Evolutionary conservation across 2,329 filamentous ascomycete species (phyloP).

Genomic region (Xylariaceae sp.): DNA sequence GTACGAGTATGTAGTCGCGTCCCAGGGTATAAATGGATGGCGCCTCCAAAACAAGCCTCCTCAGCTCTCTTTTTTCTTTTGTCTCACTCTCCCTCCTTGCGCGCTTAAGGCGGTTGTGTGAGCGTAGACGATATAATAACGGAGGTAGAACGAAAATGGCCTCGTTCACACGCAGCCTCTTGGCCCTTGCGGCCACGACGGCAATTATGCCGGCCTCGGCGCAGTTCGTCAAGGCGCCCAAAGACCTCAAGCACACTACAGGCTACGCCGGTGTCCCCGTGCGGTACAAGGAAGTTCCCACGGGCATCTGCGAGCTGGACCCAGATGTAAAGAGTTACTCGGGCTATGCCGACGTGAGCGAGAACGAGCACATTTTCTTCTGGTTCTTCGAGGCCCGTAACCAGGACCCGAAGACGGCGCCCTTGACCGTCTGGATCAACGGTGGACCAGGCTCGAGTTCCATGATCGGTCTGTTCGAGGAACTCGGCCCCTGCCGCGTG

Average conservation of each 20-base stretch:
- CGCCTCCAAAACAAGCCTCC: no score
- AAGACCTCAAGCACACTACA: constrained; percentile 25
- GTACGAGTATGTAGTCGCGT: not conserved
- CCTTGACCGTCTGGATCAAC: constrained; percentile 49
- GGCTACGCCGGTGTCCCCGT: constrained; percentile 37
- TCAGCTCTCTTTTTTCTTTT: not conserved
- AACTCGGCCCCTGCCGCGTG: constrained; percentile 36
- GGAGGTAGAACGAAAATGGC: constrained; percentile 16
- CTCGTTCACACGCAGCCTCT: constrained; percentile 16
- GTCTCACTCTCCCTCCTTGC: not conserved
- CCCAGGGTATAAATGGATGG: not conserved
- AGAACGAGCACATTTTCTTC: constrained; percentile 39
- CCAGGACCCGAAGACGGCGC: constrained; percentile 39
- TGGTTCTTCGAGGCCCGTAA: constrained; percentile 49
- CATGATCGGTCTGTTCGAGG: constrained; percentile 52
- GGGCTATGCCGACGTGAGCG: constrained; percentile 39
- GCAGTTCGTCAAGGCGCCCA: constrained; percentile 30
- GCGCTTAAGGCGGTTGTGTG: not conserved
- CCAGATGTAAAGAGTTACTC: constrained; percentile 39
- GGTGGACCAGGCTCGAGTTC: constrained; percentile 49
- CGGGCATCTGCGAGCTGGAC: constrained; percentile 42
- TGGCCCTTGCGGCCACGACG: constrained; percentile 19
- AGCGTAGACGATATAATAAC: not conserved
- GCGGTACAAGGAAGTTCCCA: constrained; percentile 44
- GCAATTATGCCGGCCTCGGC: constrained; percentile 17